A percentile compares a stretch with the other conserved stretches of the same genome.
Conservation (phyloP, 2,329 filamentous ascomycete genomes). For the Botrytis medusae region DNA sequence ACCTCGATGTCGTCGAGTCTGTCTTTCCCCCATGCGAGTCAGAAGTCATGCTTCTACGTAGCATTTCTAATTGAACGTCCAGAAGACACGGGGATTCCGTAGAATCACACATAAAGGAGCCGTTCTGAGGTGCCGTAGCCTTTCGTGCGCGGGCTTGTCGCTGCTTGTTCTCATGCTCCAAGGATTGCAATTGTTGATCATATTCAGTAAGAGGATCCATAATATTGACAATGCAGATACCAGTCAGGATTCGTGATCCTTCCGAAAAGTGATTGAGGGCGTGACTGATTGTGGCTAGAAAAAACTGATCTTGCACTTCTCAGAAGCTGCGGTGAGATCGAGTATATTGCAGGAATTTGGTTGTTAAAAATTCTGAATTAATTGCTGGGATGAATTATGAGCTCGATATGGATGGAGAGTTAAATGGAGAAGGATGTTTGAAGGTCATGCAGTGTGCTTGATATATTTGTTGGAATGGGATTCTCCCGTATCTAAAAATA, state of each 20-base stretch:
- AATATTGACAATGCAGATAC: neutral
- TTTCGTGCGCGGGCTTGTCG: conserved; percentile 9
- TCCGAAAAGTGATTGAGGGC: neutral
- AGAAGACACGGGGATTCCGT: conserved; percentile 8
- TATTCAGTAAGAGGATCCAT: conserved; percentile 14
- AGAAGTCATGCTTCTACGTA: conserved; percentile 11
- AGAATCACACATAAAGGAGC: conserved; percentile 5
- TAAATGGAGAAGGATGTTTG: neutral
- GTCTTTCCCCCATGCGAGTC: neutral
- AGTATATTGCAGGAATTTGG: neutral
- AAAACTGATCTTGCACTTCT: neutral
- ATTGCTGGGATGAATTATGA: neutral
- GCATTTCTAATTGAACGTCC: conserved; percentile 2
- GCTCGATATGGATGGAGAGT: neutral
- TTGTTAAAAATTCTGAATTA: neutral
- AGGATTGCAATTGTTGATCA: neutral
- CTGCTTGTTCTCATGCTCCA: conserved; percentile 16
- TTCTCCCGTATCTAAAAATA: conserved; percentile 13
- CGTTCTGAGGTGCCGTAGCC: neutral
- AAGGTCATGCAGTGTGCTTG: conserved; percentile 1
- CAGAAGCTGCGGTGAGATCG: neutral
- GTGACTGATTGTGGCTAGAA: neutral
- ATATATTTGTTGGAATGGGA: conserved; percentile 3
- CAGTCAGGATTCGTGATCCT: neutral
- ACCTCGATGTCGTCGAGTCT: neutral